Conservation (phyloP, 1,284 basidiomycete species). For the Leccinum ponderosum region DNA sequence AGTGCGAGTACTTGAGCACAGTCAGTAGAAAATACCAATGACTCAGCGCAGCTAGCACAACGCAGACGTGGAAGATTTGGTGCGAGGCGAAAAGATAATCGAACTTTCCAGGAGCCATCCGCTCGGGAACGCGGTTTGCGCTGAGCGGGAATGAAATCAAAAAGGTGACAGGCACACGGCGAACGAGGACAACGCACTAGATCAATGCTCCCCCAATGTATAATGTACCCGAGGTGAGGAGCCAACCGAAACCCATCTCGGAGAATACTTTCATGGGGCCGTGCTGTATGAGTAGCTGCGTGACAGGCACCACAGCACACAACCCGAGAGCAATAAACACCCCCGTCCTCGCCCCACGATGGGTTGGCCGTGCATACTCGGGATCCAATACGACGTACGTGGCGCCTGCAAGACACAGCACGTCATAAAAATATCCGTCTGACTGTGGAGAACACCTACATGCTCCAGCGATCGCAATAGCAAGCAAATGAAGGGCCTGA, state of each 20-base stretch:
- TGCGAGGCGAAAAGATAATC: conserved; percentile 83
- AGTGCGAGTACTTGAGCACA: conserved; percentile 59
- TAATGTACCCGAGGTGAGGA: conserved; percentile 64
- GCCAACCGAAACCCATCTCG: conserved; percentile 71
- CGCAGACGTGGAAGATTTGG: conserved; percentile 86
- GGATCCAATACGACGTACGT: conserved; percentile 81
- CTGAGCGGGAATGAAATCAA: conserved; percentile 44
- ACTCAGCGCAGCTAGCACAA: conserved; percentile 74
- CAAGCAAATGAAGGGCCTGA: conserved; percentile 53
- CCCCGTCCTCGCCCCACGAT: conserved; percentile 75
- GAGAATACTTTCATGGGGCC: conserved; percentile 54
- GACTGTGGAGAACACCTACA: conserved; percentile 45
- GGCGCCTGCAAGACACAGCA: conserved; percentile 44
- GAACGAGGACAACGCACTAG: conserved; percentile 63
- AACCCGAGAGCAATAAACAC: conserved; percentile 84
- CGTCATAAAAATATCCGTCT: conserved; percentile 6
- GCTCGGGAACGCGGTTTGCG: conserved; percentile 82
- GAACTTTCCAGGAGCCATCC: conserved; percentile 75
- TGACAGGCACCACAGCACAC: conserved; percentile 70
- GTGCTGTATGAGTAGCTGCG: conserved; percentile 63
- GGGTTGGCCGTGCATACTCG: conserved; percentile 73
- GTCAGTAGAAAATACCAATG: conserved; percentile 69
- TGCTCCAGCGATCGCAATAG: conserved; percentile 58
- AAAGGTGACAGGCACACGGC: conserved; percentile 27
- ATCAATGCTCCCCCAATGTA: conserved; percentile 79